These are phyloP conservation scores for Lachancea cidri DNA, from an alignment of 805 yeast species.

Conservation along the genomic window DNA sequence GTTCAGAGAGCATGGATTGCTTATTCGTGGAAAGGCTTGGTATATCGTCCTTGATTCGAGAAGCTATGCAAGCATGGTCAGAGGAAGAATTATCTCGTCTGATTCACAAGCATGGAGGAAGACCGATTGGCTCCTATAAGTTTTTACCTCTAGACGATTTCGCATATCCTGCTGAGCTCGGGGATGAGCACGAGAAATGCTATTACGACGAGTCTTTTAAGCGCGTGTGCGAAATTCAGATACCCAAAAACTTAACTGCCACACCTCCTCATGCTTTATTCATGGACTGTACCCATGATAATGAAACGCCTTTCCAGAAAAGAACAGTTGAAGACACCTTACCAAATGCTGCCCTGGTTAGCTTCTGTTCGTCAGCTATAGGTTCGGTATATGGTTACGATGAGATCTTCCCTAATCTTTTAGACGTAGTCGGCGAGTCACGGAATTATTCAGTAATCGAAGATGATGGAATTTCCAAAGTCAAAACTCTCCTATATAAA, in stretches of 20 bases:
- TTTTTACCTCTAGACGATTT: constrained; percentile 74
- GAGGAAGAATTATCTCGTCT: constrained; percentile 80
- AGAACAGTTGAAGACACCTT: constrained; percentile 92
- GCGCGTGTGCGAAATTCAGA: constrained; percentile 55
- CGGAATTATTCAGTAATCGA: constrained; percentile 50
- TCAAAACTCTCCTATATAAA: constrained; percentile 55
- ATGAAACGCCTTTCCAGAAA: constrained; percentile 82
- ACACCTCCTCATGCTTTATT: constrained; percentile 88
- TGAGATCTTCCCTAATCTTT: constrained; percentile 77
- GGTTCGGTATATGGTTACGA: constrained; percentile 95
- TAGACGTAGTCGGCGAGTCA: constrained; percentile 75
- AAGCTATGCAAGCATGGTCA: constrained; percentile 95
- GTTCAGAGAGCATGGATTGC: constrained; percentile 86
- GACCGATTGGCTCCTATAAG: constrained; percentile 87
- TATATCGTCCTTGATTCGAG: constrained; percentile 82
- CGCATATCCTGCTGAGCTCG: constrained; percentile 56
- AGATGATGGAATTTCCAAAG: constrained; percentile 62
- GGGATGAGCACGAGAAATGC: constrained; percentile 31
- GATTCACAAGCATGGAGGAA: constrained; percentile 89
- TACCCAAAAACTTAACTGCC: constrained; percentile 60
- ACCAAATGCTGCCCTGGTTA: constrained; percentile 91
- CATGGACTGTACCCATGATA: constrained; percentile 98
- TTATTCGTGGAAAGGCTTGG: constrained; percentile 88
- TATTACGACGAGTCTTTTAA: constrained; percentile 15
- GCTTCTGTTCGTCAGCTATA: constrained; percentile 87